Percentiles rank a stretch among this genome's conserved stretches.
Evolutionary conservation across 78 protist genomes (phyloP).

Genomic region (Polysphondylium violaceum): DNA sequence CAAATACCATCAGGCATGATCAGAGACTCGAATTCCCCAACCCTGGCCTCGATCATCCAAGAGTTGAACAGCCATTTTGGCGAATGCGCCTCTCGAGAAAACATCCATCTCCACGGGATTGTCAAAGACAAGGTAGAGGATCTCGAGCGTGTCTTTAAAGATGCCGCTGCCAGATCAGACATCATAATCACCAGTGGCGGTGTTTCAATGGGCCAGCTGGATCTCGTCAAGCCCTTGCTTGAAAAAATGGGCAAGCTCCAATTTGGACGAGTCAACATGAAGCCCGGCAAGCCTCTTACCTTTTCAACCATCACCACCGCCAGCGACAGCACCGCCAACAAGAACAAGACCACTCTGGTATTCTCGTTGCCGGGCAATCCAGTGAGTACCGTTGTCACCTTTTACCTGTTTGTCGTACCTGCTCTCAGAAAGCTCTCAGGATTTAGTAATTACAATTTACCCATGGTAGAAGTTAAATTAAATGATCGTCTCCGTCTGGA

Average conservation of each 20-base stretch:
- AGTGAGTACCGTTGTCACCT: conserved; percentile 78
- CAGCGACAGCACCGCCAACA: neutral
- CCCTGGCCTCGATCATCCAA: conserved; percentile 1
- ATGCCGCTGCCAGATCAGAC: conserved; percentile 28
- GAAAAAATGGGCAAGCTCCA: conserved; percentile 73
- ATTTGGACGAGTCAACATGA: conserved; percentile 89
- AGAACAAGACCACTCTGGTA: conserved; percentile 16
- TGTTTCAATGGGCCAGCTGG: conserved; percentile 91
- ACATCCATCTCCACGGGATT: conserved; percentile 13
- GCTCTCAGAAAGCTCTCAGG: conserved; percentile 73
- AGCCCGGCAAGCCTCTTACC: conserved; percentile 93
- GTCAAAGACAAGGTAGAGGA: conserved; percentile 39
- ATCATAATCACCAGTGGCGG: conserved; percentile 86
- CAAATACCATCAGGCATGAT: conserved; percentile 9
- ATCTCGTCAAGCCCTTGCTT: conserved; percentile 78
- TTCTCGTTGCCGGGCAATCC: conserved; percentile 93
- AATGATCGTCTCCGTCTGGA: conserved; percentile 71
- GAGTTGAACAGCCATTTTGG: conserved; percentile 49
- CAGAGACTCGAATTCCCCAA: conserved; percentile 50
- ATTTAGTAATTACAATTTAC: conserved; percentile 5
- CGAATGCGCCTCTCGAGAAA: neutral
- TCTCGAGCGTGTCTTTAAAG: neutral
- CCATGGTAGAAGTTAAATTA: conserved; percentile 61
- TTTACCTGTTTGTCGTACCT: conserved; percentile 82
- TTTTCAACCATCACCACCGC: conserved; percentile 61